Conservation (phyloP, 1,284 basidiomycete genomes). For the Laetiporus sulphureus region DNA sequence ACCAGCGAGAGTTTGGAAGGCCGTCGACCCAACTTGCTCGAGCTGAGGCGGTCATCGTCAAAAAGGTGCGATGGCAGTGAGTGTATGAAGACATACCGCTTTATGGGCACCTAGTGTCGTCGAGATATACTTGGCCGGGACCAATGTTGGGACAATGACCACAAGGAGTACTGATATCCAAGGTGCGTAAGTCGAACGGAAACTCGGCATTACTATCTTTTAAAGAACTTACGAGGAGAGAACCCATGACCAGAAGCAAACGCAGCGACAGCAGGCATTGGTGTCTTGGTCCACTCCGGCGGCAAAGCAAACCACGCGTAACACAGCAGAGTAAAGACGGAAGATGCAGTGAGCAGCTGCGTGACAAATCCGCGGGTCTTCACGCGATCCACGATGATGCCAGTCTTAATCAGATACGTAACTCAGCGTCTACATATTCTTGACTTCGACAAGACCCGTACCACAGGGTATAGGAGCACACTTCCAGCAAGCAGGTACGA, state of each 20-base stretch:
- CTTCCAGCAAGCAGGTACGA: conserved; percentile 73
- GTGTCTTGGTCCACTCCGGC: conserved; percentile 44
- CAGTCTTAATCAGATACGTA: conserved; percentile 35
- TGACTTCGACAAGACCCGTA: too few relatives aligned
- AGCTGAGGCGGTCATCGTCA: conserved; percentile 34
- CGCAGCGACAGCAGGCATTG: conserved; percentile 54
- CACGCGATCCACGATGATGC: conserved; percentile 52
- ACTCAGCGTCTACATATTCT: too few relatives aligned
- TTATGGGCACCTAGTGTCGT: conserved; percentile 78
- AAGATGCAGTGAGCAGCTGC: conserved; percentile 52
- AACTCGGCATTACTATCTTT: background rate
- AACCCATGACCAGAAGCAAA: conserved; percentile 72
- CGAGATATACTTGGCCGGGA: conserved; percentile 65
- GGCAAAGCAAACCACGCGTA: conserved; percentile 66
- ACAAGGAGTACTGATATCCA: conserved; percentile 54
- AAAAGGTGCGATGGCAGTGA: background rate
- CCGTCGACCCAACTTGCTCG: conserved; percentile 65
- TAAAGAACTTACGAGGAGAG: conserved; percentile 47
- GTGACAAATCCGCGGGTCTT: conserved; percentile 52
- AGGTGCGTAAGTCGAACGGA: background rate
- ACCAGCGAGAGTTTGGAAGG: conserved; percentile 66
- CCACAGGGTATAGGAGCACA: conserved; percentile 67
- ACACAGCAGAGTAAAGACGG: conserved; percentile 53
- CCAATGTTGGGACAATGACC: conserved; percentile 68
- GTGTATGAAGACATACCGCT: conserved; percentile 40